These are phyloP conservation scores for Pilobolus umbonatus DNA, from an alignment of 192 early-diverging fungal genomes.

Conservation along the genomic window DNA sequence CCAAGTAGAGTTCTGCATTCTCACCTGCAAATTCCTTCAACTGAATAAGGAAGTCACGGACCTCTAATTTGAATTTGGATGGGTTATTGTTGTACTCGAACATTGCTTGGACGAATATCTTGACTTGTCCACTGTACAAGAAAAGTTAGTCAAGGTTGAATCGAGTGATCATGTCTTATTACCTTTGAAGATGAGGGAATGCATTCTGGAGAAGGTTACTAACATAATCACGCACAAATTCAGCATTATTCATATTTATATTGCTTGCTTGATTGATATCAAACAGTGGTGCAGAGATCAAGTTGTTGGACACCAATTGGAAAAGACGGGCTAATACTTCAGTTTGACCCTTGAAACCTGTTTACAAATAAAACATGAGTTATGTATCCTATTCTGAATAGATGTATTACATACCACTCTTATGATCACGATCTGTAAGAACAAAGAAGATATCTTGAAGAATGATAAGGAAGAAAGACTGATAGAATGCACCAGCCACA, in stretches of 20 bases:
- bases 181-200: slow-evolving; percentile 89
- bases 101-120: slow-evolving; percentile 80
- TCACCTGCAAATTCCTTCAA: slow-evolving; percentile 92
- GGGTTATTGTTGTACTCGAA: slow-evolving; percentile 80
- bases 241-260: slow-evolving; percentile 72
- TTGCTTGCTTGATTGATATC: slow-evolving; percentile 67
- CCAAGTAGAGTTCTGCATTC: slow-evolving; percentile 78
- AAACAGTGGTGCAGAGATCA: slow-evolving; percentile 85
- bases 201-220: slow-evolving; percentile 77
- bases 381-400: background rate
- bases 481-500: slow-evolving; percentile 85
- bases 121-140: slow-evolving; percentile 67
- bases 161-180: slow-evolving; percentile 12
- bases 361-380: background rate
- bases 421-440: slow-evolving; percentile 94
- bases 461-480: slow-evolving; percentile 84
- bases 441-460: slow-evolving; percentile 97
- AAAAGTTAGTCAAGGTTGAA: background rate
- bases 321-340: slow-evolving; percentile 90
- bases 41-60: slow-evolving; percentile 95
- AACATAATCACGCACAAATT: slow-evolving; percentile 82
- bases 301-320: slow-evolving; percentile 73
- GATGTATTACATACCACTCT: slow-evolving; percentile 61
- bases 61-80: slow-evolving; percentile 84
- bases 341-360: slow-evolving; percentile 90